Percentiles rank a stretch among this genome's conserved stretches.
phyloP scores from a whole-genome alignment of 2,329 filamentous ascomycete species.

The Cercospora sp. region DNA sequence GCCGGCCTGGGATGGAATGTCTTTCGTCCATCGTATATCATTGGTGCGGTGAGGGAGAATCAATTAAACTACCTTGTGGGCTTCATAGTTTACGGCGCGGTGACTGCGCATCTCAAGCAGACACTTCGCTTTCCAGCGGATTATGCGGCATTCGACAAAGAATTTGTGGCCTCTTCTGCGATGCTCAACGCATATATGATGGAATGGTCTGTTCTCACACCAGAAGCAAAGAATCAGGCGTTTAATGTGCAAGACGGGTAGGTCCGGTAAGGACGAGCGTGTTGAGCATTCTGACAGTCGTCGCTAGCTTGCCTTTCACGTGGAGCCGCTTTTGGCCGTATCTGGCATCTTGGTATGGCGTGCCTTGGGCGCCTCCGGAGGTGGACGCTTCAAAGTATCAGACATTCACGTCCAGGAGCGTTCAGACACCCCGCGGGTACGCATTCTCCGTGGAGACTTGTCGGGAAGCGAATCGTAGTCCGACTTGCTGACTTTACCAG shows the following conservation, averaged over 20 bases:
- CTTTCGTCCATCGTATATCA: conserved; percentile 48
- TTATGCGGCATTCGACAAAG: conserved; percentile 46
- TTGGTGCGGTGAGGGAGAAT: conserved; percentile 51
- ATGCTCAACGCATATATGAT: conserved; percentile 50
- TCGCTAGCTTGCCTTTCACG: conserved; percentile 39
- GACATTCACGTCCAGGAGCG: conserved; percentile 15
- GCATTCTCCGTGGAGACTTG: not conserved
- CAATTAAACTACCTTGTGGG: conserved; percentile 51
- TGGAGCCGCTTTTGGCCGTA: conserved; percentile 52
- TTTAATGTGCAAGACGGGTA: conserved; percentile 52
- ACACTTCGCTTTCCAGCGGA: conserved; percentile 48
- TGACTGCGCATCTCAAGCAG: conserved; percentile 44
- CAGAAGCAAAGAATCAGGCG: conserved; percentile 42
- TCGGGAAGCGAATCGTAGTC: not conserved
- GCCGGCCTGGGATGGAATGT: conserved; percentile 44
- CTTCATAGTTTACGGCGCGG: conserved; percentile 50
- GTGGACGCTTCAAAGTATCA: conserved; percentile 21
- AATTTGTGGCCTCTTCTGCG: conserved; percentile 44
- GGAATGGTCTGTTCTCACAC: conserved; percentile 50
- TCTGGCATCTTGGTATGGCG: conserved; percentile 47
- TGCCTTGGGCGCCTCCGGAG: conserved; percentile 21
- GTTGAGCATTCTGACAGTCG: not conserved
- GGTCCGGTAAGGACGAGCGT: not conserved
- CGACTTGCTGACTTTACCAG: conserved; percentile 10
- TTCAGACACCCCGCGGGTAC: conserved; percentile 23